Conservation (phyloP, 495 filamentous ascomycete species). For the Trichoderma gamsii region DNA sequence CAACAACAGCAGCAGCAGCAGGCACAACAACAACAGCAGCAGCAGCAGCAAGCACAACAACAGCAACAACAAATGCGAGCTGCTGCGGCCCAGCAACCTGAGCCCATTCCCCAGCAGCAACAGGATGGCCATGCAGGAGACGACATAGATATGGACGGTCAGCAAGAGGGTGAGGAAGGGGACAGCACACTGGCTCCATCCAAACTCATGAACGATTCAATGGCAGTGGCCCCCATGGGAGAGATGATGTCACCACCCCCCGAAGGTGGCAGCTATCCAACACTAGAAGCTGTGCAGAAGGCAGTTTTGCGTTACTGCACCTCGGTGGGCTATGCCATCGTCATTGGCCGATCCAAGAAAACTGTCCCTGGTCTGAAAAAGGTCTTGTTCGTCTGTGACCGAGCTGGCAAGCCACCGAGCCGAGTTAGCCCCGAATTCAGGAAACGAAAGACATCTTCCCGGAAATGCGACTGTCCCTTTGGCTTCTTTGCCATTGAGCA, state of each 20-base stretch:
- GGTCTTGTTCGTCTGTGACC: constrained; percentile 53
- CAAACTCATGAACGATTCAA: constrained; percentile 38
- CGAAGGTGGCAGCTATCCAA: constrained; percentile 48
- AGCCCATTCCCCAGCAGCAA: constrained; percentile 23
- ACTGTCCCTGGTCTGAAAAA: constrained; percentile 52
- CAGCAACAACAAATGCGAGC: constrained; percentile 20
- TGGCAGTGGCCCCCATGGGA: constrained; percentile 42
- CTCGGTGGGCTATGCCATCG: constrained; percentile 51
- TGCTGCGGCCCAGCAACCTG: constrained; percentile 19
- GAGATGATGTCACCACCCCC: constrained; percentile 48
- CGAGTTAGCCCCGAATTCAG: constrained; percentile 47
- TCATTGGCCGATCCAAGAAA: constrained; percentile 53
- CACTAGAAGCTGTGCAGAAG: constrained; percentile 49
- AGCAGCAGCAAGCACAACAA: constrained; percentile 25
- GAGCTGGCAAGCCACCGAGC: constrained; percentile 48
- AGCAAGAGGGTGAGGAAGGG: constrained; percentile 33
- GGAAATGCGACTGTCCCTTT: constrained; percentile 54
- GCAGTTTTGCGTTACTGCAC: constrained; percentile 48
- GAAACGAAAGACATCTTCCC: constrained; percentile 51
- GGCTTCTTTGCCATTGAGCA: constrained; percentile 54
- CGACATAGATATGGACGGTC: constrained; percentile 38
- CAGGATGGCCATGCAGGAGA: constrained; percentile 36
- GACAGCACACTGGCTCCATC: constrained; percentile 33
- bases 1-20: constrained; percentile 16
- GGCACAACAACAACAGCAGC: constrained; percentile 22